Conservation (phyloP, 768 basidiomycete genomes). For the Mrakia gelida region DNA sequence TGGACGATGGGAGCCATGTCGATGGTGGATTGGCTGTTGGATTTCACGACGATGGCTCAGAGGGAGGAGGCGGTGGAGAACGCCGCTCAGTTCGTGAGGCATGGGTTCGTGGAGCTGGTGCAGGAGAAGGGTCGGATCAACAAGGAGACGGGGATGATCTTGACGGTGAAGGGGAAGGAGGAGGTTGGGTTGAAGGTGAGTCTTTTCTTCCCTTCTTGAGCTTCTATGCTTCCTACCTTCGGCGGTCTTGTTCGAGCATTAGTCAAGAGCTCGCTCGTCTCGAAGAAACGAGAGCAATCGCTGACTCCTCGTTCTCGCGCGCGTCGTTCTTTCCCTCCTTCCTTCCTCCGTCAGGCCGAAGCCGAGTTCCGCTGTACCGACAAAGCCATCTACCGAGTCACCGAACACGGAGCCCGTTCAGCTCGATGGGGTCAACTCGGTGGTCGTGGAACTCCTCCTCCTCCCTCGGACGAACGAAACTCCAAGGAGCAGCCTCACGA, state of each 20-base stretch:
- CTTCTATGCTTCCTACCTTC: constrained; percentile 40
- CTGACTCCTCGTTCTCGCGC: too few relatives aligned
- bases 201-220: background rate
- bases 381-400: constrained; percentile 90
- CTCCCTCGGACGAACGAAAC: background rate
- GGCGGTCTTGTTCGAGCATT: constrained; percentile 1
- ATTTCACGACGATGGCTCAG: constrained; percentile 92
- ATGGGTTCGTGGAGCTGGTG: constrained; percentile 80
- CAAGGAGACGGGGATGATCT: constrained; percentile 39
- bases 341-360: constrained; percentile 58
- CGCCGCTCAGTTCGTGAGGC: constrained; percentile 95
- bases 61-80: constrained; percentile 96
- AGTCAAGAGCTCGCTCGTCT: constrained; percentile 33
- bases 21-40: constrained; percentile 94
- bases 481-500: constrained; percentile 25
- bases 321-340: background rate
- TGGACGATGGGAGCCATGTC: constrained; percentile 76
- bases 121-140: constrained; percentile 41
- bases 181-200: constrained; percentile 26
- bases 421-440: constrained; percentile 64
- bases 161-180: constrained; percentile 35
- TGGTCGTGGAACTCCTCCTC: background rate
- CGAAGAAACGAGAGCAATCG: too few relatives aligned
- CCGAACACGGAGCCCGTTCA: constrained; percentile 79
- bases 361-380: constrained; percentile 96